These are phyloP conservation scores for Ricinus communis DNA, from an alignment of 345 rosid species.

Conservation along the genomic window DNA sequence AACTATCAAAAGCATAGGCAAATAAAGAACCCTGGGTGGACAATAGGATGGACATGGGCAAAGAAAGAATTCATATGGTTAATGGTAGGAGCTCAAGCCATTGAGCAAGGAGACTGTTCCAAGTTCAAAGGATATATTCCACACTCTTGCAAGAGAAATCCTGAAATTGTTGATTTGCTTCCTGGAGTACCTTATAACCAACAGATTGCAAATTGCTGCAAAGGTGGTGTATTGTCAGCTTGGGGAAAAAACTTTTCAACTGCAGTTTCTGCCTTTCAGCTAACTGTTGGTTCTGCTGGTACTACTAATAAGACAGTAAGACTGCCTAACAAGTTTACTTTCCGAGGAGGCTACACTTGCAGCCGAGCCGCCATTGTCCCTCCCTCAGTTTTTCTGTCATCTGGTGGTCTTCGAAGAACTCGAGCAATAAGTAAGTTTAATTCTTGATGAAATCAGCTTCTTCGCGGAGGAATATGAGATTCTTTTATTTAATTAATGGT, in stretches of 20 bases:
- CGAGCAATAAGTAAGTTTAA: slow-evolving; percentile 61
- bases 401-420: slow-evolving; percentile 48
- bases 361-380: slow-evolving; percentile 57
- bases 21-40: slow-evolving; percentile 66
- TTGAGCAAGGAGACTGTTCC: slow-evolving; percentile 79
- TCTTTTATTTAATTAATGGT: too few species aligned
- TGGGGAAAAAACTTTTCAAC: slow-evolving; percentile 62
- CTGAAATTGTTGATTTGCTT: slow-evolving; percentile 60
- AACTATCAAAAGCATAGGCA: slow-evolving; percentile 63
- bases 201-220: slow-evolving; percentile 67
- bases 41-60: slow-evolving; percentile 69
- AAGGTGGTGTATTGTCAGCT: slow-evolving; percentile 53
- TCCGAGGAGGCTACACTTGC: slow-evolving; percentile 66
- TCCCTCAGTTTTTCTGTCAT: slow-evolving; percentile 50
- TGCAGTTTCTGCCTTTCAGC: slow-evolving; percentile 61
- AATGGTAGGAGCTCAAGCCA: slow-evolving; percentile 72
- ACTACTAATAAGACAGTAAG: slow-evolving; percentile 65
- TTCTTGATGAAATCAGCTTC: too few species aligned
- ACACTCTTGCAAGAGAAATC: slow-evolving; percentile 55
- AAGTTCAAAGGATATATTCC: slow-evolving; percentile 64
- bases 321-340: slow-evolving; percentile 59
- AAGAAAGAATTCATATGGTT: slow-evolving; percentile 77
- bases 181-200: slow-evolving; percentile 69
- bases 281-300: slow-evolving; percentile 64
- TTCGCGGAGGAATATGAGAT: too few species aligned